Conservation (phyloP, 2,329 filamentous ascomycete species). For the Arthroderma sp. region DNA sequence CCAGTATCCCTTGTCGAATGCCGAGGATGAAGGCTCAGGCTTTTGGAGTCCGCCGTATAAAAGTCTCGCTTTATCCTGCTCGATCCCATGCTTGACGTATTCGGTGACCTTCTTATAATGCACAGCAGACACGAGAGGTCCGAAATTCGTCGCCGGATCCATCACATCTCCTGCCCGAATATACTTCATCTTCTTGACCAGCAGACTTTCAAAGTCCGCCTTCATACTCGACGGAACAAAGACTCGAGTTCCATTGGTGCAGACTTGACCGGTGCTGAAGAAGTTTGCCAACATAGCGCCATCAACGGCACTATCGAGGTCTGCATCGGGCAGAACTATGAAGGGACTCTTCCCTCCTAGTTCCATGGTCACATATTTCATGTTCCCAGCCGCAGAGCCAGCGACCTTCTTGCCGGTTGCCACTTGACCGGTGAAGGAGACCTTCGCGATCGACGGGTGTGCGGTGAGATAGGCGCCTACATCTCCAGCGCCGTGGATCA, state of each 20-base stretch:
- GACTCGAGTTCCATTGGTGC: conserved; percentile 82
- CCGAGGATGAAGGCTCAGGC: conserved; percentile 38
- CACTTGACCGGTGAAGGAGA: conserved; percentile 82
- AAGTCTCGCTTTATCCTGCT: conserved; percentile 60
- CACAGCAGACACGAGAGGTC: conserved; percentile 61
- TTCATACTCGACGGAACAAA: conserved; percentile 62
- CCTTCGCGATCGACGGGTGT: conserved; percentile 65
- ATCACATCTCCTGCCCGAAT: conserved; percentile 62
- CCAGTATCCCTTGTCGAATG: conserved; percentile 59
- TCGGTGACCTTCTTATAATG: conserved; percentile 67
- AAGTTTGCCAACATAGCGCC: conserved; percentile 92
- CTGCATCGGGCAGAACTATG: conserved; percentile 67
- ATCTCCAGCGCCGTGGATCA: conserved; percentile 67
- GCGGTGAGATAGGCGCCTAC: conserved; percentile 63
- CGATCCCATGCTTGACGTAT: conserved; percentile 65
- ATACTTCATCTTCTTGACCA: conserved; percentile 58
- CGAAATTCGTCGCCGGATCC: conserved; percentile 65
- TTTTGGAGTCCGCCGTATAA: conserved; percentile 52
- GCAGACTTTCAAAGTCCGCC: conserved; percentile 51
- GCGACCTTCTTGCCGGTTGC: conserved; percentile 74
- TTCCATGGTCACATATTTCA: conserved; percentile 92
- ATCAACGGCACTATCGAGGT: conserved; percentile 68
- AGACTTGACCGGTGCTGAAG: conserved; percentile 81
- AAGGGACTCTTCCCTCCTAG: conserved; percentile 77
- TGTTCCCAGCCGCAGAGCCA: conserved; percentile 57